phyloP scores from a whole-genome alignment of 2,329 filamentous ascomycete genomes.

The Sporothrix phasma region DNA sequence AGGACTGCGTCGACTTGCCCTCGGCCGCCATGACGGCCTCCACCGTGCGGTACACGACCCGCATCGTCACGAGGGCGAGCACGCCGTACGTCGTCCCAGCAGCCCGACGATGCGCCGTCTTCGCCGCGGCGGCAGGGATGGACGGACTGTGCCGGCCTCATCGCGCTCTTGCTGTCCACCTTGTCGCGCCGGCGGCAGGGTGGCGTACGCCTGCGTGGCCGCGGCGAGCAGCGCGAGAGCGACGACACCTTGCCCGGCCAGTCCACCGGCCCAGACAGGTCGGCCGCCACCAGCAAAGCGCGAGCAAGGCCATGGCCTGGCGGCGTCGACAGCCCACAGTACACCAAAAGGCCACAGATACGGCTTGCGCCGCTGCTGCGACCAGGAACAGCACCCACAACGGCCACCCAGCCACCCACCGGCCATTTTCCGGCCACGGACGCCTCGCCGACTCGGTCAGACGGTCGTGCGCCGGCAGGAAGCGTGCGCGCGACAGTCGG shows the following conservation, averaged over 20 bases:
- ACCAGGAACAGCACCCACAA: not conserved
- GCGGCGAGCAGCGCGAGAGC: not conserved
- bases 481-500: not conserved
- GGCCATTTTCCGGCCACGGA: not conserved
- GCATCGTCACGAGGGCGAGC: not conserved
- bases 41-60: not conserved
- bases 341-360: not conserved
- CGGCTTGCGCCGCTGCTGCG: not conserved
- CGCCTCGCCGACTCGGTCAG: not conserved
- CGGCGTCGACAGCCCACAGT: not conserved
- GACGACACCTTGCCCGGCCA: not conserved
- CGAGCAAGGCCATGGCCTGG: not conserved
- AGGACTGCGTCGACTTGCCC: not conserved
- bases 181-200: not conserved
- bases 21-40: not conserved
- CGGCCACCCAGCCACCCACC: not conserved
- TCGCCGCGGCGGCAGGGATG: not conserved
- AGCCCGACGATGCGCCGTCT: not conserved
- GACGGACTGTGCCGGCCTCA: not conserved
- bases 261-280: not conserved
- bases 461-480: constrained; percentile 1
- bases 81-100: not conserved
- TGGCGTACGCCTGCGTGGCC: not conserved
- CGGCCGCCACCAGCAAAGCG: not conserved
- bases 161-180: not conserved